phyloP scores from a whole-genome alignment of 192 early-diverging fungal genomes.

The Linnemannia zychae region DNA sequence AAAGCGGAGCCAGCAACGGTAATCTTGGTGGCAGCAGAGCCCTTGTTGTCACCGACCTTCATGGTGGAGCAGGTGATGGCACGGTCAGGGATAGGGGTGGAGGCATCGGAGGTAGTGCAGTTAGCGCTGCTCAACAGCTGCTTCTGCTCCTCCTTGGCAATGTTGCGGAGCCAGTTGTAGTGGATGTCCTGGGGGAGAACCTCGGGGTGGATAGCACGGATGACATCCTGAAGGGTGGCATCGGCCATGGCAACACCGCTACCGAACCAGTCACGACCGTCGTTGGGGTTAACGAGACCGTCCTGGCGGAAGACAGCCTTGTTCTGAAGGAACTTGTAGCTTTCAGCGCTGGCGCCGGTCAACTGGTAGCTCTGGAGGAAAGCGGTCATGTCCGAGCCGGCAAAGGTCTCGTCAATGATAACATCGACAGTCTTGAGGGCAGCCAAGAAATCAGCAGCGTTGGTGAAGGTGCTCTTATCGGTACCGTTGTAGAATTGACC shows the following conservation, averaged over 20 bases:
- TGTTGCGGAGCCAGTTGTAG: constrained; percentile 80
- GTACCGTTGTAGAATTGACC: constrained; percentile 67
- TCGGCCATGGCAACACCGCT: constrained; percentile 75
- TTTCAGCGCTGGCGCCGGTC: constrained; percentile 53
- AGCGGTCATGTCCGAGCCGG: constrained; percentile 32
- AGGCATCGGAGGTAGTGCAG: constrained; percentile 68
- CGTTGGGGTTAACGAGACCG: constrained; percentile 69
- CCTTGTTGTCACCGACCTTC: constrained; percentile 42
- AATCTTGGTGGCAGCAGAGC: constrained; percentile 34
- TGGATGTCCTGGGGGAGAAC: constrained; percentile 61
- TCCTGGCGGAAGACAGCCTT: constrained; percentile 78
- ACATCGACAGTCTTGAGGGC: constrained; percentile 74
- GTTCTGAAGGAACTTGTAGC: constrained; percentile 71
- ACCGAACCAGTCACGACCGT: constrained; percentile 81
- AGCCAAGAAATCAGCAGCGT: constrained; percentile 65
- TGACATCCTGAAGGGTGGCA: constrained; percentile 77
- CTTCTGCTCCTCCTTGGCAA: constrained; percentile 68
- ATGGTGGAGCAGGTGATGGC: constrained; percentile 53
- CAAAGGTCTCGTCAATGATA: constrained; percentile 79
- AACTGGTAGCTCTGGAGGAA: constrained; percentile 73
- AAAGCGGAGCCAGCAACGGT: constrained; percentile 21
- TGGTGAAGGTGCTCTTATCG: constrained; percentile 50
- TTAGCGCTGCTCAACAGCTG: constrained; percentile 58
- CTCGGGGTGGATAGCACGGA: constrained; percentile 72
- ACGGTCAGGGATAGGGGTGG: constrained; percentile 33